Evolutionary conservation across 768 basidiomycete species (phyloP), one percentile per base, ranked within the genome.

Genomic region (Filobasidium wieringae): DNA sequence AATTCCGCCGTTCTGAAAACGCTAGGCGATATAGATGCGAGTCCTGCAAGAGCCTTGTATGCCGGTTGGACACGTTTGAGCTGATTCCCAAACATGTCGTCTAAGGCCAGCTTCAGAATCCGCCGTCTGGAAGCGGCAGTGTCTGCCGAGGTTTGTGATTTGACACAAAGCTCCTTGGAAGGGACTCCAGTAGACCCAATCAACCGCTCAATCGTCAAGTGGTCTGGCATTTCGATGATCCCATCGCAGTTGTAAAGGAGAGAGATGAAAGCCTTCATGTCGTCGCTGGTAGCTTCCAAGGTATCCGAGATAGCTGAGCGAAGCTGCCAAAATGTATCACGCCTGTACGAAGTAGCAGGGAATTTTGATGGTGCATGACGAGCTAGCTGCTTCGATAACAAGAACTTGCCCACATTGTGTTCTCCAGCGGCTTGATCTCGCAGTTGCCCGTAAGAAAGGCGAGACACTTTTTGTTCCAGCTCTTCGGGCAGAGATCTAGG

Each of bases 261-360:
- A 8, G 79, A 77, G 15, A 83, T 80, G 64, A 90, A 91, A 0
- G 85, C 85, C 51, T 83, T 77, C 17, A 85, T 76, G 66, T 89
- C 87, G 32, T 81, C 82, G 34, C 14, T 11, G 22, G 43, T 14
- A 24, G 29, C 14, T 5, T 26, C 4, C 14, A 27, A 22, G 29
- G 43, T 27, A 14, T 27, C 14, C 2, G 43, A 19, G 14, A 47
- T 47, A 14, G 22, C 29, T 27, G 43, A 19, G 22, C 43, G 5
- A 14, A 47, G 29, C 12, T 47, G 43, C 43, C 43, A 47, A 26
- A 47, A 47, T 22, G 43, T 47, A 12, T 14, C 14, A 24, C 29
- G 22, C 15, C 43, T 14, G 22, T 47, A 47, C 22, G 43, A 12
- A 19, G 43, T 12, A 26, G 19, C 24, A 14, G 24, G 24, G 22